These are phyloP conservation scores for Saccharomycopsis capsularis DNA, from an alignment of 805 yeast species.

Conservation along the genomic window DNA sequence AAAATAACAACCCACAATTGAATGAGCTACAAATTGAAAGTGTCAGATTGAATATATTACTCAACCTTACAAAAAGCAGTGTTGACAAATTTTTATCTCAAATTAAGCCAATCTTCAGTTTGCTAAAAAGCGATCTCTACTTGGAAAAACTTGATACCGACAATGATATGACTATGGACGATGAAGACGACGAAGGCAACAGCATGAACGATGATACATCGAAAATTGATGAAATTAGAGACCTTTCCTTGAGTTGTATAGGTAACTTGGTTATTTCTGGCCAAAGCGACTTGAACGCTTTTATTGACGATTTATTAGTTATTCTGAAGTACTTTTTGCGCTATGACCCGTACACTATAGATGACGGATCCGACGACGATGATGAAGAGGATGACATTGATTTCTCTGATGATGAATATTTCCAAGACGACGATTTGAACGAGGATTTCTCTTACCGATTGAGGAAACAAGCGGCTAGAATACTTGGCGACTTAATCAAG, in stretches of 20 bases:
- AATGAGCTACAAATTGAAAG: conserved; percentile 7
- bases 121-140: conserved; percentile 10
- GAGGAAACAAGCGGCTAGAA: conserved; percentile 14
- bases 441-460: conserved; percentile 20
- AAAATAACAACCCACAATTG: conserved; percentile 1
- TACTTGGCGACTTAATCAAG: conserved; percentile 7
- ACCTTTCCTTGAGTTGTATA: conserved; percentile 13
- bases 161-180: background rate
- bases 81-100: conserved; percentile 1
- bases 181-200: conserved; percentile 4
- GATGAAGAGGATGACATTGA: conserved; percentile 13
- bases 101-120: conserved; percentile 6
- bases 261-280: conserved; percentile 5
- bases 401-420: conserved; percentile 15
- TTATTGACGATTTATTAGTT: background rate
- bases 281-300: background rate
- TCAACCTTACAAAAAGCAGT: conserved; percentile 4
- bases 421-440: conserved; percentile 12
- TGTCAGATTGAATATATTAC: conserved; percentile 12
- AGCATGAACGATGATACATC: conserved; percentile 11
- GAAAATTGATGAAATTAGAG: conserved; percentile 18
- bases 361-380: conserved; percentile 12
- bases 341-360: conserved; percentile 16
- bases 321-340: conserved; percentile 10
- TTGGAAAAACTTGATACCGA: conserved; percentile 6